Base-by-base conservation (phyloP, 257 asterid species). In the Nicotiana undulata region DNA sequence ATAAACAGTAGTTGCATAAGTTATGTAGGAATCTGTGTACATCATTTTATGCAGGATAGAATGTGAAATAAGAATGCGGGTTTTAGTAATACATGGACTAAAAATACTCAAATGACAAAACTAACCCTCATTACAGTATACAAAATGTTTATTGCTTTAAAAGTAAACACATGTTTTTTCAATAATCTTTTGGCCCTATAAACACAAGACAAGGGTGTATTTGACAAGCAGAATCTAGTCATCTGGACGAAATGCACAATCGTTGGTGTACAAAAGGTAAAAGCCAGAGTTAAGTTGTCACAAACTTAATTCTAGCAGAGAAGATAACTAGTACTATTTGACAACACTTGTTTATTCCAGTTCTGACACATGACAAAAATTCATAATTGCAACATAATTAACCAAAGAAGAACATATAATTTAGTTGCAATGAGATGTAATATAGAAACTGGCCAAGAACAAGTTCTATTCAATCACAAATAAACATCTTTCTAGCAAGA, bases 371-470 rank as follows among this genome's bases (percentile, higher is more conserved):
- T 12, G 2, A 44, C 34, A 29, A 11, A 70, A 70, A 22, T 70
- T 70, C 77, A 70, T 11, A 70, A 70, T 12, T 6, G 77, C 77
- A 70, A 70, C 76, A n/a, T 34, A n/a, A 67, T 67, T 37, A 70
- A 70, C 34, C 13, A 53, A 70, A 70, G 59, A 70, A 44, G 77
- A 70, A 44, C 18, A 70, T 20, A 44, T 22, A 70, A 52, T 70
- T 70, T 6, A 70, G 77, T 70, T 44, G 22, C 58, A 70, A 15
- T 13, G 13, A 5, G 70, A 63, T 26, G 44, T 15, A 28, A 63
- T 15, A 13, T 28, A 28, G 44, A 7, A 68, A 44, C 22, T 44
- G 58, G 59, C 56, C 77, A 20, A 5, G 37, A 44, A 44, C 58
- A 70, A 70, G 46, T 70, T 56, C 3, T 20, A 70, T 44, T 22